Conservation (phyloP, 2,329 filamentous ascomycete species). For the Bipolaris sorokiniana region DNA sequence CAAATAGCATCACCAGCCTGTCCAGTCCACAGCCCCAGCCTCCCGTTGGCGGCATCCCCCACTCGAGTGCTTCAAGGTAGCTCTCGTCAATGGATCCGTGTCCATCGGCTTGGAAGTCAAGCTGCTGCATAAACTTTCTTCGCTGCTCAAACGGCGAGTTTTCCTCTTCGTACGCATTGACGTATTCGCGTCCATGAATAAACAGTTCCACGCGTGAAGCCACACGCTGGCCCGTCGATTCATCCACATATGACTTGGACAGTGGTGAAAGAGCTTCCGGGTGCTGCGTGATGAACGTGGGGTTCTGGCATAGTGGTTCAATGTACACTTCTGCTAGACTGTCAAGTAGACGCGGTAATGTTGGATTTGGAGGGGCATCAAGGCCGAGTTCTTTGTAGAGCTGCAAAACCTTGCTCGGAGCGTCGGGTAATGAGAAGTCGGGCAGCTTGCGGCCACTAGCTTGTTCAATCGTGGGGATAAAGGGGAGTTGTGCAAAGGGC, state of each 20-base stretch:
- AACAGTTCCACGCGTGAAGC: constrained; percentile 87
- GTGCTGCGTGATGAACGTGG: constrained; percentile 88
- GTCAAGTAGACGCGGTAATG: constrained; percentile 77
- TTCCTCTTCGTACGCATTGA: constrained; percentile 98
- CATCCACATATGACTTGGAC: constrained; percentile 81
- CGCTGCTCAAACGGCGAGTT: constrained; percentile 89
- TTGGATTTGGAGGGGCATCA: constrained; percentile 59
- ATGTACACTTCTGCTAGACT: constrained; percentile 76
- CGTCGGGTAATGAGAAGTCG: constrained; percentile 55
- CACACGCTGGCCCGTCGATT: constrained; percentile 69
- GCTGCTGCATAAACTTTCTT: constrained; percentile 75
- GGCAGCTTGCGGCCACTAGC: constrained; percentile 71
- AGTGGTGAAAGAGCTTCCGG: constrained; percentile 90
- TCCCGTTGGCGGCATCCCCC: constrained; percentile 91
- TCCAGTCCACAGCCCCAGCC: constrained; percentile 97
- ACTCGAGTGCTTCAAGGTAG: constrained; percentile 84
- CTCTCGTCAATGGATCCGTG: constrained; percentile 70
- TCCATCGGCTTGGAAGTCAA: constrained; percentile 46
- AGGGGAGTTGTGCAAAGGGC: constrained; percentile 72
- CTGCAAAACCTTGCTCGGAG: constrained; percentile 63
- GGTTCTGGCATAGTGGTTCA: constrained; percentile 73
- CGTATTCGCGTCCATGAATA: constrained; percentile 77
- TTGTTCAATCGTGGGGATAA: constrained; percentile 78
- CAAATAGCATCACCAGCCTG: constrained; percentile 88
- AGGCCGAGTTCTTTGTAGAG: constrained; percentile 61